Evolutionary conservation across 177 flowering plant genomes (phyloP), one percentile per base, ranked within the genome.

Genomic region (Vitis hybrid): DNA sequence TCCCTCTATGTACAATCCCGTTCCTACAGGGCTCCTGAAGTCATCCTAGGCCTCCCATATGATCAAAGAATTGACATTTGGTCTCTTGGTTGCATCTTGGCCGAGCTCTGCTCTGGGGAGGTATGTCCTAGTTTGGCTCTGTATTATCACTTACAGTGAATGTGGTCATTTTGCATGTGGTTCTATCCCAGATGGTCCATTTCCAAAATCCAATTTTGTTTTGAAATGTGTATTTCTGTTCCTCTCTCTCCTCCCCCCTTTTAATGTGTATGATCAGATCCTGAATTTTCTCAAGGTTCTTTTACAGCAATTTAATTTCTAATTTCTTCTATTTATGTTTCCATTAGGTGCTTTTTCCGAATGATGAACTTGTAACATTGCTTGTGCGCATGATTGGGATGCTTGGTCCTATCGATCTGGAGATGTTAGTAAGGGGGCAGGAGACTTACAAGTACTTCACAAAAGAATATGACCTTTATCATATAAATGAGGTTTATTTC

Each of bases 1-100:
- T 86, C 92, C 82, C 77, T 87, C 15, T 95, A 95, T 66, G 91
- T 95, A 53, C 98, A 95, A 78, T 95, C 99, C 50, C 95, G 99
- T 62, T 95, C 97, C 31, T 95, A 94, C 66, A 82, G 98, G 77
- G 99, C 99, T 74, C 99, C 99, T 12, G 99, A 95, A 84, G 97
- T 95, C 70, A 94, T 94, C 55, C 74, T 95, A 44, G 98, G 99
- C 71, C 91, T 85, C 62, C 87, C 95, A 1, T 95, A 92, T 77
- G 90, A 89, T 75, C 82, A 81, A 55, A 93, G 87, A 82, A 93
- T 95, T 66, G 99, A 95, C 70, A 76, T 95, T 18, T 95, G 99
- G 99, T 93, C 98, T 28, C 83, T 95, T 59, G 99, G 98, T 53
- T 95, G 99, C 72, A 89, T 95, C 63, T 79, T 95, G 82, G 97